Evolutionary conservation across 2,329 filamentous ascomycete species (phyloP).

Genomic region (Colletotrichum salicis): DNA sequence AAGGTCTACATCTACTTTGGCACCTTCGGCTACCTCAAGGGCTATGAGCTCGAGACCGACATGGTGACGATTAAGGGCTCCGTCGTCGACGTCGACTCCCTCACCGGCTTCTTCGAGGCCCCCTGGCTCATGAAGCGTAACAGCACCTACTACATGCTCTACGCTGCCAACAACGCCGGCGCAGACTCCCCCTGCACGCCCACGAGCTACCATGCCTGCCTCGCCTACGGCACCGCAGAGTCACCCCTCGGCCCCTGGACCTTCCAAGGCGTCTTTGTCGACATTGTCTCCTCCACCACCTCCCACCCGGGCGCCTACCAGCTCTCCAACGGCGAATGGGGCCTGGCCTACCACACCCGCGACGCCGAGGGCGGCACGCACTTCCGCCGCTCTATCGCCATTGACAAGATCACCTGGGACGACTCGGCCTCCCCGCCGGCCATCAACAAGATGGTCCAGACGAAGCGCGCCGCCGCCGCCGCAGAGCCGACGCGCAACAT

Average conservation of each 20-base stretch:
- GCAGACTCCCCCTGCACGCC: slow-evolving; percentile 49
- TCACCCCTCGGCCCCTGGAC: slow-evolving; percentile 49
- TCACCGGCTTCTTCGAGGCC: slow-evolving; percentile 51
- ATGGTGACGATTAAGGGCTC: slow-evolving; percentile 47
- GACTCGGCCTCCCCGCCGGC: slow-evolving; percentile 41
- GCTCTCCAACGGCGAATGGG: slow-evolving; percentile 42
- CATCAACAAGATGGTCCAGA: slow-evolving; percentile 45
- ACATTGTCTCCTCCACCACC: slow-evolving; percentile 50
- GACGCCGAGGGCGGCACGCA: slow-evolving; percentile 47
- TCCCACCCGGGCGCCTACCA: slow-evolving; percentile 49
- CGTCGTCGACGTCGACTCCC: slow-evolving; percentile 38
- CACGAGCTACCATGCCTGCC: slow-evolving; percentile 51
- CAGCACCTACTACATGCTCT: slow-evolving; percentile 51
- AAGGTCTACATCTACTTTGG: slow-evolving; percentile 52
- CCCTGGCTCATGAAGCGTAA: slow-evolving; percentile 51
- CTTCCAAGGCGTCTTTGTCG: slow-evolving; percentile 46
- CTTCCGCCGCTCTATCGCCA: slow-evolving; percentile 49
- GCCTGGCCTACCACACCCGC: slow-evolving; percentile 49
- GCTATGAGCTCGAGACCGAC: slow-evolving; percentile 47
- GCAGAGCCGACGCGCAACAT: slow-evolving; percentile 46
- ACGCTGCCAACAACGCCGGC: slow-evolving; percentile 51
- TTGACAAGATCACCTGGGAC: slow-evolving; percentile 47
- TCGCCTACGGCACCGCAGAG: slow-evolving; percentile 49
- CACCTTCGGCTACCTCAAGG: slow-evolving; percentile 48
- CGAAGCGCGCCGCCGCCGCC: slow-evolving; percentile 39